These are phyloP conservation scores for Moesziomyces antarcticus DNA, from an alignment of 1,284 basidiomycete species.

Conservation along the genomic window DNA sequence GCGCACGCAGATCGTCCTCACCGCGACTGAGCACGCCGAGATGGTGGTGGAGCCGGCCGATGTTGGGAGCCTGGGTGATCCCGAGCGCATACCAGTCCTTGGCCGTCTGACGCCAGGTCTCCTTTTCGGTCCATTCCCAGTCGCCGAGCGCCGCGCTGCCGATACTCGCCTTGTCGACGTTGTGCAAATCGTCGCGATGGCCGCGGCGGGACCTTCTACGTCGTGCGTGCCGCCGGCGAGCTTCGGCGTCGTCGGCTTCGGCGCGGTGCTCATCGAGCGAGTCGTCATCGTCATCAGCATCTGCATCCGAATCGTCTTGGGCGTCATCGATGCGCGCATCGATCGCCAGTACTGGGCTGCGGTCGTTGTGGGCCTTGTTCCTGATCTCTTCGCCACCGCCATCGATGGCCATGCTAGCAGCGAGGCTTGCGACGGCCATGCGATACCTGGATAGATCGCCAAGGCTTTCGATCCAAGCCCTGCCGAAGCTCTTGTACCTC, in stretches of 20 bases:
- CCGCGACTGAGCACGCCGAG: slow-evolving; percentile 84
- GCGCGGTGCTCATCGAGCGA: background rate
- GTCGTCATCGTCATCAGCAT: slow-evolving; percentile 3
- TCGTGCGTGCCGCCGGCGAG: background rate
- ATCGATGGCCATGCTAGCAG: slow-evolving; percentile 54
- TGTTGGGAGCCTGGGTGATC: slow-evolving; percentile 86
- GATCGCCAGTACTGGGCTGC: slow-evolving; percentile 3
- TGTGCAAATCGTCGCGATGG: slow-evolving; percentile 1
- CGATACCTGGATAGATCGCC: slow-evolving; percentile 94
- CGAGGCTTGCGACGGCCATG: slow-evolving; percentile 81
- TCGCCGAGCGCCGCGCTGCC: slow-evolving; percentile 85
- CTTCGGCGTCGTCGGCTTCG: background rate
- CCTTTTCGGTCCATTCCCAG: slow-evolving; percentile 90
- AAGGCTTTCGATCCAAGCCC: slow-evolving; percentile 92
- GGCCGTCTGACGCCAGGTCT: slow-evolving; percentile 89
- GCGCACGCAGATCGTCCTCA: slow-evolving; percentile 80
- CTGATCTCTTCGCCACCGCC: slow-evolving; percentile 68
- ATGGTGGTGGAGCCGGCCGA: slow-evolving; percentile 92
- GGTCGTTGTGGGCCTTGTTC: slow-evolving; percentile 11
- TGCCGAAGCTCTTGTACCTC: slow-evolving; percentile 77
- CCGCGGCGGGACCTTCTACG: background rate
- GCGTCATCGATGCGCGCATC: slow-evolving; percentile 38
- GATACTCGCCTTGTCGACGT: slow-evolving; percentile 73
- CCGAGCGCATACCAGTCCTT: slow-evolving; percentile 92
- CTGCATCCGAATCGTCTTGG: slow-evolving; percentile 15